These are phyloP conservation scores for Phytophthora rubi DNA, from an alignment of 352 stramenopile species.

Conservation along the genomic window DNA sequence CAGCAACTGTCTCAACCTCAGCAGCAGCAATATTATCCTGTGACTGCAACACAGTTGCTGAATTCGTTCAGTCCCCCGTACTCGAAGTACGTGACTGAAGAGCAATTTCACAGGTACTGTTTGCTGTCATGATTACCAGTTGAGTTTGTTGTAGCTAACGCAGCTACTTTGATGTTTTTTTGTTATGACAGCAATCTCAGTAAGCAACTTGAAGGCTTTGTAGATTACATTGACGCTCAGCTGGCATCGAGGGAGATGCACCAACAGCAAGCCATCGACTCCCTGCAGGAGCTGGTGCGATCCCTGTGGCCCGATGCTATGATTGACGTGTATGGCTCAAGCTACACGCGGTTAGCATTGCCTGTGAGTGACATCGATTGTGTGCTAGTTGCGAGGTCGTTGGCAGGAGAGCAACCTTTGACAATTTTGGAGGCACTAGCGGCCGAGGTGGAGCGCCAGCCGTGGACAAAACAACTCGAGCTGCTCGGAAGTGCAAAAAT, in stretches of 20 bases:
- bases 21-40: constrained; percentile 24
- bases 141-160: constrained; percentile 11
- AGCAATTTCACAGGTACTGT: constrained; percentile 46
- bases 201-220: constrained; percentile 57
- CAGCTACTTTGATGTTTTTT: constrained; percentile 3
- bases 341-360: constrained; percentile 94
- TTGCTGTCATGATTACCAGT: not conserved
- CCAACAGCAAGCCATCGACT: constrained; percentile 60
- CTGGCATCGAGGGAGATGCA: constrained; percentile 43
- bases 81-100: constrained; percentile 32
- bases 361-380: constrained; percentile 97
- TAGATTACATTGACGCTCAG: constrained; percentile 55
- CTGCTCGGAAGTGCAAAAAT: constrained; percentile 95
- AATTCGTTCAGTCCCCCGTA: constrained; percentile 27
- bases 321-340: constrained; percentile 97
- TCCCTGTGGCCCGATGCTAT: constrained; percentile 88
- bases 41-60: constrained; percentile 20
- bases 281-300: constrained; percentile 50
- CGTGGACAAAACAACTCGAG: constrained; percentile 90
- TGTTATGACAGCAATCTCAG: constrained; percentile 48
- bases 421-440: constrained; percentile 91
- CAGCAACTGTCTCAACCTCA: constrained; percentile 24
- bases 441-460: constrained; percentile 76
- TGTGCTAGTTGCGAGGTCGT: constrained; percentile 91
- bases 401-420: constrained; percentile 75